Base-by-base conservation (phyloP, 2,329 filamentous ascomycete species). In the Fusarium sp. region DNA sequence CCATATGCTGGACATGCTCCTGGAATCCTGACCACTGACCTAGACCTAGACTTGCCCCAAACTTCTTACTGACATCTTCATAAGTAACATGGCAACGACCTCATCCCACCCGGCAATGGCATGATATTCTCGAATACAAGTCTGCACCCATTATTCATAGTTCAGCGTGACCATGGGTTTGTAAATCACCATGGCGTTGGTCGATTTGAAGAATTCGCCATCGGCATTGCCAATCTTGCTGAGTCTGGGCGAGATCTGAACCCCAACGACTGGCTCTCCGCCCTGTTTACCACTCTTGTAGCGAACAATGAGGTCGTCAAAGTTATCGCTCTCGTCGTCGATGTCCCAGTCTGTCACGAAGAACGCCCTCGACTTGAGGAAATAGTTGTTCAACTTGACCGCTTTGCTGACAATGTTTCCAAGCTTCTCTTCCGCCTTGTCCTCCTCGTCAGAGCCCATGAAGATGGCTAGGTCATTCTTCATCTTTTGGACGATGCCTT, bases 171-270 rank as follows among this genome's bases (percentile, higher is more conserved):
- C 64, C 5, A 57, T 38, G 9, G 71, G 38, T 37, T 60, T 50
- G 47, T 58, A 67, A 10, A 74, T 35, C 13, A 59, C 35, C 28
- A 70, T 6, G 13, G 67, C 38, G 2, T n/a, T 28, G 11, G 23
- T 8, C 7, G 53, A 30, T 15, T 59, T 33, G 25, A 75, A 73
- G 19, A 47, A n/a, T 12, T 43, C 23, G 3, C 72, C 72, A 37
- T 74, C 69, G 5, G 54, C 72, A 5, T 75, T 58, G 16, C 72
- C 72, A 19, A 70, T 47, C 35, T 74, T 74, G 16, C 21, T n/a
- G 28, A 74, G 57, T 54, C 35, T 52, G 7, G 72, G 72, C 12
- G 72, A 59, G 30, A 74, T 54, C n/a, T 62, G 12, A n/a, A 72
- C 18, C 4, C 69, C 72, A 25, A 73, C 16, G 13, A 37, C 18